phyloP scores from a whole-genome alignment of 345 rosid species.

The Moringa oleifera region DNA sequence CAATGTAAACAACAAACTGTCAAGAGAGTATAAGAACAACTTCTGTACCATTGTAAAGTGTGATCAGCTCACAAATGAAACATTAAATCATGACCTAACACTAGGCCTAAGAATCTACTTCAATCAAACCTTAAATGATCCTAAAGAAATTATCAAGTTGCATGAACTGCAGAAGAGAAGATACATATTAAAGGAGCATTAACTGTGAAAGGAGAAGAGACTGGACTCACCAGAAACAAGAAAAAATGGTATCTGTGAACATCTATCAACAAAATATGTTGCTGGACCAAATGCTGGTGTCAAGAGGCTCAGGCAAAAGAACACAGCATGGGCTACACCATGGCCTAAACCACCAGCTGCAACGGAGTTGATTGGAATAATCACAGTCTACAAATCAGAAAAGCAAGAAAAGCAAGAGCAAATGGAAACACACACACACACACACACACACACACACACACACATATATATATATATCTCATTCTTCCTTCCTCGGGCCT shows the following conservation, averaged over 20 bases:
- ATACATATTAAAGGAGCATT: not conserved
- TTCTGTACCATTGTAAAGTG: slow-evolving; percentile 3
- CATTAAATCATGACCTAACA: slow-evolving; percentile 2
- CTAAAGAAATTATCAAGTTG: not conserved
- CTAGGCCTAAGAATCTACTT: not conserved
- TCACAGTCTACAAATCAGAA: slow-evolving; percentile 20
- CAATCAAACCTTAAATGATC: not conserved
- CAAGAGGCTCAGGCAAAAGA: slow-evolving; percentile 89
- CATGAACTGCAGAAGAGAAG: not conserved
- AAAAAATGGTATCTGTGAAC: slow-evolving; percentile 82
- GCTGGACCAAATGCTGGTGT: slow-evolving; percentile 98
- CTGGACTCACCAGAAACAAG: slow-evolving; percentile 80
- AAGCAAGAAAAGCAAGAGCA: slow-evolving; percentile 6
- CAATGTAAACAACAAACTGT: slow-evolving; percentile 24
- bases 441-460: too few relatives aligned
- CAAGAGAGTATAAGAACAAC: slow-evolving; percentile 14
- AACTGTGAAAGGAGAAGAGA: not conserved
- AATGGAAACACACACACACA: not conserved
- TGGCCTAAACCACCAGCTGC: slow-evolving; percentile 99
- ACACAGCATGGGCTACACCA: slow-evolving; percentile 97
- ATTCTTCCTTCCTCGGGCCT: not conserved
- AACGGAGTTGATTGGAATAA: slow-evolving; percentile 25
- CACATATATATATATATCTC: too few relatives aligned
- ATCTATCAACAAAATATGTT: slow-evolving; percentile 65
- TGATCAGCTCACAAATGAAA: slow-evolving; percentile 10